phyloP scores from a whole-genome alignment of 73 alveolate species.

The Paramecium sonneborni region DNA sequence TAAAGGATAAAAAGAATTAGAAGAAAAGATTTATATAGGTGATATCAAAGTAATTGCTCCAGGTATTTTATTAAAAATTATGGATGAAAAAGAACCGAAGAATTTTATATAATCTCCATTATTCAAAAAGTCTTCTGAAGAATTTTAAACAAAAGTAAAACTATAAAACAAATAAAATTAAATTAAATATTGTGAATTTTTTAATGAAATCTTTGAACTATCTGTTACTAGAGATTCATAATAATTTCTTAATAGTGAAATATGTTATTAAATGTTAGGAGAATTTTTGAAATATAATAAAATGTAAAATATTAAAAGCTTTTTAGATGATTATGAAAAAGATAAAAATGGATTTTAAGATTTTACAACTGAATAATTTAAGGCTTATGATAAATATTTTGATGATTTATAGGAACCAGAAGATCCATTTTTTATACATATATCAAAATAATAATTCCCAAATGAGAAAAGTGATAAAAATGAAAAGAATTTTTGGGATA shows the following conservation, averaged over 20 bases:
- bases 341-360: constrained; percentile 38
- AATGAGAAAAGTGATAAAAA: not conserved
- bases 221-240: not conserved
- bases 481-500: not conserved
- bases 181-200: constrained; percentile 1
- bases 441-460: not conserved
- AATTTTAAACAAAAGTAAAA: not conserved
- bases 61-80: not conserved
- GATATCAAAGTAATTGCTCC: not conserved
- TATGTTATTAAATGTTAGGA: not conserved
- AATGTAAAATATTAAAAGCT: not conserved
- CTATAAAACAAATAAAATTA: not conserved
- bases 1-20: not conserved
- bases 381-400: constrained; percentile 29
- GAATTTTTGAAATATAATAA: not conserved
- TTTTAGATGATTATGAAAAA: constrained; percentile 7
- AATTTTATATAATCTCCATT: not conserved
- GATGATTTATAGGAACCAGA: not conserved
- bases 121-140: not conserved
- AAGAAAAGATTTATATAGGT: not conserved
- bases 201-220: not conserved
- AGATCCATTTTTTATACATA: not conserved
- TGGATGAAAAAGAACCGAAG: not conserved
- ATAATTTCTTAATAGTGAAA: constrained; percentile 28
- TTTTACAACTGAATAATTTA: not conserved